Base-by-base conservation (phyloP, 345 rosid genomes). In the Rhodamnia argentea region DNA sequence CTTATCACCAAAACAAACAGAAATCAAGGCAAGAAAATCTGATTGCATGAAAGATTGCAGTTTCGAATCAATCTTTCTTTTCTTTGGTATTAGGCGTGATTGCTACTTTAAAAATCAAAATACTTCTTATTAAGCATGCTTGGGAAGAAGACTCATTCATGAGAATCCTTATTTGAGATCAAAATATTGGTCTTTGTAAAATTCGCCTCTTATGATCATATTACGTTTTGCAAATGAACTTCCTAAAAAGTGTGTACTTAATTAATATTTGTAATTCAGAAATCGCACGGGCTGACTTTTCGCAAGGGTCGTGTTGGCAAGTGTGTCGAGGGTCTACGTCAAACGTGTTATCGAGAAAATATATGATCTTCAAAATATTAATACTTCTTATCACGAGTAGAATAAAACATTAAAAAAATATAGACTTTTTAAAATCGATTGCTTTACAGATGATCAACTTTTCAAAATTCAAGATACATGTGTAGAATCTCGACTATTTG, bases 281-380 rank as follows among this genome's bases (percentile, higher is more conserved):
- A 16, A 15, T 53, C 55, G 15, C 55, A 53, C 0, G 1, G 3
- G 7, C 20, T 53, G 2, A 53, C 15, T 16, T 53, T 53, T 53
- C 55, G 4, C 14, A 51, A 51, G 54, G 54, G 16, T 14, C 20
- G 2, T 52, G 54, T 52, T 52, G 54, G 18, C 54, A 5, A 4
- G 54, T 52, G 16, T 52, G 13, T 52, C 5, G 14, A 6, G 6
- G 18, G 15, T 52, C 5, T 52, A 52, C 6, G 6, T n/a, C 14
- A 1, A 59, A 0, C 70, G 5, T 2, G 1, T 58, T 0, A 11
- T 1, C 15, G n/a, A 26, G 14, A 26, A 26, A 26, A 5, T 4
- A 10, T 0, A 11, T 0, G 0, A 26, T 4, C n/a, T 26, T 58
- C 15, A 6, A 58, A 26, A 58, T 26, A 5, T 58, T 13, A 0